Evolutionary conservation across 306 rosid species (phyloP), one percentile per base, ranked within the genome.

Genomic region (Mucuna pruriens): DNA sequence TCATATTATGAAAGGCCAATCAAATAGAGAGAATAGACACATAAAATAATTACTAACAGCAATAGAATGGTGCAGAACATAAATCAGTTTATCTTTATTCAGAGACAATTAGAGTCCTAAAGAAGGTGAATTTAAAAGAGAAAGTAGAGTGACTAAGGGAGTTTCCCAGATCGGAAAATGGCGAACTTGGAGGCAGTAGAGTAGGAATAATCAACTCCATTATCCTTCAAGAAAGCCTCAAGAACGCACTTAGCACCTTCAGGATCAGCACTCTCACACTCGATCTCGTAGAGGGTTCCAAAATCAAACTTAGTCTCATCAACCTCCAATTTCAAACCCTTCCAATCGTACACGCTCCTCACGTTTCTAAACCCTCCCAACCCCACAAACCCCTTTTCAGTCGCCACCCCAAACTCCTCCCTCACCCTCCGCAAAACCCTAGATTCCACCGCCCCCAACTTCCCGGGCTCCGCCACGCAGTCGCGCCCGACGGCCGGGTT

Each of bases 321-420:
- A 76, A 95, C 89, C 83, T 95, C 99, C 91, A 95, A 85, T 79
- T 89, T 90, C 89, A 95, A 84, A 12, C 93, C 98, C 64, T 93
- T 86, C 98, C 98, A 95, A 33, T 91, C 93, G 78, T 88, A 93
- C 40, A 95, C 96, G 34, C 40, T 88, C 86, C 99, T 91, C 90
- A 93, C 86, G 61, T 93, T 95, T 81, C 76, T 20, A 74, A 95
- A 95, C 38, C 98, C 98, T 4, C 97, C 98, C 49, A 95, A 81
- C 20, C 94, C 90, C 44, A 90, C 91, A 79, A 85, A 87, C 55
- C 90, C 98, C 5, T 57, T 70, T 40, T 82, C 88, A 55, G 65
- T 71, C 40, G 34, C 84, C 3, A 81, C 80, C 75, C 97, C 96
- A 64, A 90, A 95, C 49, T 95, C 98, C 17, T 88, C 86, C 74